Evolutionary conservation across 2,329 filamentous ascomycete genomes (phyloP).

Genomic region (Sporothrix euskadiensis): DNA sequence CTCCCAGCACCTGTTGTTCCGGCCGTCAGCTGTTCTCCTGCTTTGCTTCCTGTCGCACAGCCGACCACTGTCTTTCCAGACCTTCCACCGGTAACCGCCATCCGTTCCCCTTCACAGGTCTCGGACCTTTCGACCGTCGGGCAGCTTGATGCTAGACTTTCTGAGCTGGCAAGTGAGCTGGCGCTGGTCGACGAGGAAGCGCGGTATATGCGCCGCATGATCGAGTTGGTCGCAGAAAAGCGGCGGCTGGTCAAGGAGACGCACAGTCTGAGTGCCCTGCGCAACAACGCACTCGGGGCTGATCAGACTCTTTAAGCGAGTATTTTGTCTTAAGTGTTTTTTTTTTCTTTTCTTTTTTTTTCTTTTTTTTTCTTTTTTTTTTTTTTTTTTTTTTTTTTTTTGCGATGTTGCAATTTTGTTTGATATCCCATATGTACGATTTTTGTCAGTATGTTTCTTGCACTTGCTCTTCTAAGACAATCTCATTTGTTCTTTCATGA

Average conservation of each 20-base stretch:
- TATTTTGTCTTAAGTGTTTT: not conserved
- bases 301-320: not conserved
- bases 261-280: not conserved
- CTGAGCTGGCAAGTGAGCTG: constrained; percentile 8
- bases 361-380: too few relatives aligned
- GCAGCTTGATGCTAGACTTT: not conserved
- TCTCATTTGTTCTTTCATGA: not conserved
- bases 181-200: constrained; percentile 13
- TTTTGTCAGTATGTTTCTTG: not conserved
- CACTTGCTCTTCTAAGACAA: not conserved
- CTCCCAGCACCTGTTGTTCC: not conserved
- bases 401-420: not conserved
- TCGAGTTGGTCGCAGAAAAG: constrained; percentile 17
- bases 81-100: not conserved
- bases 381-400: too few relatives aligned
- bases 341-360: too few relatives aligned
- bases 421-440: too few relatives aligned
- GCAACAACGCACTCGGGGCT: not conserved
- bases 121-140: not conserved
- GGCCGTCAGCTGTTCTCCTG: not conserved
- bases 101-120: not conserved
- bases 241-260: constrained; percentile 12
- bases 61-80: not conserved
- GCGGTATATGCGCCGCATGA: constrained; percentile 6
- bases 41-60: not conserved